phyloP scores from a whole-genome alignment of 2,329 filamentous ascomycete species.

The Verticillium longisporum region DNA sequence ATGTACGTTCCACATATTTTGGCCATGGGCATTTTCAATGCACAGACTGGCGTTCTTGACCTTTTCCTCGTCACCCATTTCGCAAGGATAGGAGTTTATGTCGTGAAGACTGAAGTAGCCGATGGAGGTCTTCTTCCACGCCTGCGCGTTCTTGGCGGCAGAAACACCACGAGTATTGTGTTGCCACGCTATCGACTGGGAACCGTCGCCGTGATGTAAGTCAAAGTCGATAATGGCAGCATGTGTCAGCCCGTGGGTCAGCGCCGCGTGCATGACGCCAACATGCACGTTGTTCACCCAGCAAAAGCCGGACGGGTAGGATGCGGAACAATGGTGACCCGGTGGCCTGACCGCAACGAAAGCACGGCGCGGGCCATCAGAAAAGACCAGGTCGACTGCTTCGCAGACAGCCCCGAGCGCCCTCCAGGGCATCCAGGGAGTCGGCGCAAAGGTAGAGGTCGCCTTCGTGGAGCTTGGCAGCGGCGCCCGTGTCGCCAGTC shows the following conservation, averaged over 20 bases:
- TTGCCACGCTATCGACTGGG: conserved; percentile 86
- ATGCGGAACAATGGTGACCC: conserved; percentile 89
- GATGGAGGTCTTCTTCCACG: conserved; percentile 78
- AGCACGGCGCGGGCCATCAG: conserved; percentile 60
- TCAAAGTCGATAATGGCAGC: conserved; percentile 92
- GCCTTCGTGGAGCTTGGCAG: conserved; percentile 68
- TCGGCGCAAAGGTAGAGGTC: conserved; percentile 88
- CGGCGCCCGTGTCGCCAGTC: conserved; percentile 30
- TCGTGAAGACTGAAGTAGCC: conserved; percentile 97
- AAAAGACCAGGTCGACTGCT: conserved; percentile 79
- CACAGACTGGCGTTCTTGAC: conserved; percentile 91
- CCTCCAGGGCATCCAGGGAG: conserved; percentile 81
- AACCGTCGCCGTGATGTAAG: conserved; percentile 90
- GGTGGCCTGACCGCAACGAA: conserved; percentile 92
- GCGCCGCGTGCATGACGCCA: conserved; percentile 83
- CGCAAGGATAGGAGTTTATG: conserved; percentile 97
- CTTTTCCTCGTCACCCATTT: conserved; percentile 87
- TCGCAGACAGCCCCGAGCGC: conserved; percentile 94
- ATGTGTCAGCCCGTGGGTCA: conserved; percentile 81
- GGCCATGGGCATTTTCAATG: conserved; percentile 87
- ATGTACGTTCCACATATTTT: conserved; percentile 95
- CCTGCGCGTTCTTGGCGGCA: conserved; percentile 62
- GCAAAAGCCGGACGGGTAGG: conserved; percentile 90
- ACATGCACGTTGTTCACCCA: conserved; percentile 99
- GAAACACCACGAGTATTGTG: conserved; percentile 67